These are phyloP conservation scores for Paspalum notatum DNA, from an alignment of 176 grass and related monocot species.

Conservation along the genomic window DNA sequence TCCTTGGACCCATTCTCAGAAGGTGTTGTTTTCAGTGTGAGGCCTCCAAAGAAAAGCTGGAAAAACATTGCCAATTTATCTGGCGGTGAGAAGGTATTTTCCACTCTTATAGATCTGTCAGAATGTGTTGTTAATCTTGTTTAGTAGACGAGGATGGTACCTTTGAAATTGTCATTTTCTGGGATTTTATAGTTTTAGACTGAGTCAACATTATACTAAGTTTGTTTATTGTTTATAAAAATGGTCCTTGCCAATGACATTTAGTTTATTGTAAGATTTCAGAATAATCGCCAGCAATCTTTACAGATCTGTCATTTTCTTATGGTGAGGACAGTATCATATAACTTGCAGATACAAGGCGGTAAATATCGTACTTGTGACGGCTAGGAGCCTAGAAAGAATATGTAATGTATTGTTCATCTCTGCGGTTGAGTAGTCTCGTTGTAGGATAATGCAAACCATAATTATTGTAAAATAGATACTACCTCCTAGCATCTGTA, in stretches of 20 bases:
- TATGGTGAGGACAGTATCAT: not conserved
- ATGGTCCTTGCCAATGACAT: not conserved
- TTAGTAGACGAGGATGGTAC: constrained; percentile 6
- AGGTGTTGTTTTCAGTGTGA: constrained; percentile 98
- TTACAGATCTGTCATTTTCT: constrained; percentile 11
- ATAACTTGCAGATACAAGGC: not conserved
- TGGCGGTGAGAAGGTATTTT: constrained; percentile 88
- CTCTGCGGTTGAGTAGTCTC: constrained; percentile 7
- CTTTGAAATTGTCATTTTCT: not conserved
- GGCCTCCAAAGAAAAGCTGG: constrained; percentile 97
- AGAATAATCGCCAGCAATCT: not conserved
- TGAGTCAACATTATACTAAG: not conserved
- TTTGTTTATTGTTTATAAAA: not conserved
- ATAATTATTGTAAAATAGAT: not conserved
- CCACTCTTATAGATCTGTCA: not conserved
- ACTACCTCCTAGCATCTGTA: not conserved
- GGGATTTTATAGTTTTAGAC: constrained; percentile 9
- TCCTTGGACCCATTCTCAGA: constrained; percentile 98
- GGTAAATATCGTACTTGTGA: not conserved
- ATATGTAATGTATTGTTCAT: constrained; percentile 10
- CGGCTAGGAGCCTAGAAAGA: not conserved
- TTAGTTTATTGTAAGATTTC: not conserved
- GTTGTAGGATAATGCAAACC: not conserved
- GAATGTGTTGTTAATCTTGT: constrained; percentile 5
- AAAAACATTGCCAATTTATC: constrained; percentile 98